Conservation (phyloP, 2,329 filamentous ascomycete species). For the Rhynchosporium graminicola region DNA sequence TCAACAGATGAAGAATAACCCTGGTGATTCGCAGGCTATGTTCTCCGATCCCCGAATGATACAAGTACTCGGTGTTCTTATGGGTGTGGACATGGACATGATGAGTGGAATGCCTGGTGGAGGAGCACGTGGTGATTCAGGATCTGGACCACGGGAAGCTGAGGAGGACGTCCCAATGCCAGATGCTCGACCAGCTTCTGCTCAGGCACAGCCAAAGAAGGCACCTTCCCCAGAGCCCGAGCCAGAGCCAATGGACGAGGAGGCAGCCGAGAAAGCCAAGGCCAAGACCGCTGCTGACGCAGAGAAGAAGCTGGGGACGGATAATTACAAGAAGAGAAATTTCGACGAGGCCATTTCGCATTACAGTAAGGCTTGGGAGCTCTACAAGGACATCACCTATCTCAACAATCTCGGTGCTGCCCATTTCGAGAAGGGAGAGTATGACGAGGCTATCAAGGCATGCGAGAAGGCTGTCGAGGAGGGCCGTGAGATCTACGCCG, state of each 20-base stretch:
- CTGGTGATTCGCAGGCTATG: slow-evolving; percentile 73
- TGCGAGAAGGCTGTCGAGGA: slow-evolving; percentile 89
- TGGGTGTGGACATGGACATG: slow-evolving; percentile 91
- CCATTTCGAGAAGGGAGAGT: slow-evolving; percentile 95
- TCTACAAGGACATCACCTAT: slow-evolving; percentile 95
- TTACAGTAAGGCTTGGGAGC: slow-evolving; percentile 93
- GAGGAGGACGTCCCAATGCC: slow-evolving; percentile 79
- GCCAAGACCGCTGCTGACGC: slow-evolving; percentile 91
- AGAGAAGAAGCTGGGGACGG: slow-evolving; percentile 91
- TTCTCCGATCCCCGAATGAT: slow-evolving; percentile 91
- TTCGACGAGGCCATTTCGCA: slow-evolving; percentile 94
- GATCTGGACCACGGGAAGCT: slow-evolving; percentile 46
- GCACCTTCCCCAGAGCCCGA: slow-evolving; percentile 60
- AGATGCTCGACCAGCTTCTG: slow-evolving; percentile 56
- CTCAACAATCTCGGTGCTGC: slow-evolving; percentile 95
- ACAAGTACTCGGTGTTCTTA: slow-evolving; percentile 87
- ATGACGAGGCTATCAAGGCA: slow-evolving; percentile 78
- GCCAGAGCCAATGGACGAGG: slow-evolving; percentile 73
- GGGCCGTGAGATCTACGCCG: slow-evolving; percentile 83
- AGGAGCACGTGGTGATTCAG: slow-evolving; percentile 47
- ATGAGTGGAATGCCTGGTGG: slow-evolving; percentile 40
- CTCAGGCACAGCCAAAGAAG: slow-evolving; percentile 52
- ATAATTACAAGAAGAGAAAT: slow-evolving; percentile 97
- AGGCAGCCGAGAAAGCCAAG: slow-evolving; percentile 79
- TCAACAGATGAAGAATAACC: slow-evolving; percentile 77